These are phyloP conservation scores for Cinnamomum chago DNA, from an alignment of 164 flowering plant genomes.

Conservation along the genomic window DNA sequence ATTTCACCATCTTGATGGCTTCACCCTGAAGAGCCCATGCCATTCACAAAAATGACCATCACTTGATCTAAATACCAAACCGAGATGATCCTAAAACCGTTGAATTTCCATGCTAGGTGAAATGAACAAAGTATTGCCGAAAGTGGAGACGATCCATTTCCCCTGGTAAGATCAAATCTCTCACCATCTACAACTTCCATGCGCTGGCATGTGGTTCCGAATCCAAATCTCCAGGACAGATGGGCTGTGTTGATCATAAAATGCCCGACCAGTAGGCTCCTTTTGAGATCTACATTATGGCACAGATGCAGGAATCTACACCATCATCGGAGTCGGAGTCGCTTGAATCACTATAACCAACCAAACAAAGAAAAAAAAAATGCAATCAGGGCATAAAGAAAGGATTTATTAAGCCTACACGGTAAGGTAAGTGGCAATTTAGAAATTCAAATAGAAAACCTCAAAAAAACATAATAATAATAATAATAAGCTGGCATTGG, in stretches of 20 bases:
- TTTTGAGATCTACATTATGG: constrained; percentile 53
- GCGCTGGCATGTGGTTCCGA: not conserved
- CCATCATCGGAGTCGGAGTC: constrained; percentile 69
- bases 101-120: not conserved
- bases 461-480: no score
- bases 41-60: not conserved
- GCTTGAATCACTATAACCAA: constrained; percentile 54
- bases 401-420: not conserved
- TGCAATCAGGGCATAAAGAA: not conserved
- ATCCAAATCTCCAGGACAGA: constrained; percentile 1
- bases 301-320: constrained; percentile 68
- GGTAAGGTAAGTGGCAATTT: not conserved
- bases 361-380: not conserved
- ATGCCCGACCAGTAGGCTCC: not conserved
- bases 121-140: not conserved
- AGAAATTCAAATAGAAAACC: not conserved
- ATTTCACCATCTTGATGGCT: not conserved
- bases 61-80: not conserved
- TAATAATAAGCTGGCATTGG: no score
- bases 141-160: not conserved
- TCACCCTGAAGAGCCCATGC: not conserved
- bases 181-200: not conserved
- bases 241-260: not conserved
- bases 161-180: not conserved
- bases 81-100: not conserved